Conservation (phyloP, 306 rosid genomes). For the Fagus sylvatica region DNA sequence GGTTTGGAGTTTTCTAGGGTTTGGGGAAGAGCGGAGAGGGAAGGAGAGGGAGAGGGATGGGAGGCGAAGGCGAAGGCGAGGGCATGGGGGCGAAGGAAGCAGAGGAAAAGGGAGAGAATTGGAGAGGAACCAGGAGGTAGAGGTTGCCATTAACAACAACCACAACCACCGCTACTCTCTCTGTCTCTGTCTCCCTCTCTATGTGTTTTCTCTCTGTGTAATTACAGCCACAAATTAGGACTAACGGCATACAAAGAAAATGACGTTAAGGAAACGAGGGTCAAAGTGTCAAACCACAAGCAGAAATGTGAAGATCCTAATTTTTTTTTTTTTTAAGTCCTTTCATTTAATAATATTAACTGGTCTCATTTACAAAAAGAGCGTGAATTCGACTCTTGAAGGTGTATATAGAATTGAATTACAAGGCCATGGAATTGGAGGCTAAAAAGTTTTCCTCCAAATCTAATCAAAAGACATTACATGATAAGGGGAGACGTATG, state of each 20-base stretch:
- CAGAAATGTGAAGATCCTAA: too few species aligned
- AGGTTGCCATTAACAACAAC: slow-evolving; percentile 67
- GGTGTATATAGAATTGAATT: too few species aligned
- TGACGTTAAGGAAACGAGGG: neutral
- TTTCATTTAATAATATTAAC: neutral
- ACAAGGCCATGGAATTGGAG: too few species aligned
- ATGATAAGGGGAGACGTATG: too few species aligned
- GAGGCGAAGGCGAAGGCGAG: slow-evolving; percentile 7
- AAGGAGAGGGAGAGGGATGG: slow-evolving; percentile 18
- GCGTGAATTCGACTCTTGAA: too few species aligned
- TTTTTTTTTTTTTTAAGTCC: too few species aligned
- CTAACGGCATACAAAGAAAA: neutral
- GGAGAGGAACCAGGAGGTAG: slow-evolving; percentile 61
- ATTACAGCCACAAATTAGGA: slow-evolving; percentile 8
- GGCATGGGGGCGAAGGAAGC: slow-evolving; percentile 13
- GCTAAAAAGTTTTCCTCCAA: too few species aligned
- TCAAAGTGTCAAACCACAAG: neutral
- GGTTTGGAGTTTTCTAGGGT: slow-evolving; percentile 32
- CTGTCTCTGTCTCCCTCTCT: neutral
- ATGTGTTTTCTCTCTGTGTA: neutral
- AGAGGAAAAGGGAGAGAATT: slow-evolving; percentile 41
- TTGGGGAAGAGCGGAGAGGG: slow-evolving; percentile 2
- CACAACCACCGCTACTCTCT: slow-evolving; percentile 29
- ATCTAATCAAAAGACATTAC: too few species aligned
- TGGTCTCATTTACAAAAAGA: too few species aligned